Percentiles rank a stretch among this genome's conserved stretches.
Evolutionary conservation across 495 filamentous ascomycete species (phyloP).

Genomic region (Bacidia gigantensis): DNA sequence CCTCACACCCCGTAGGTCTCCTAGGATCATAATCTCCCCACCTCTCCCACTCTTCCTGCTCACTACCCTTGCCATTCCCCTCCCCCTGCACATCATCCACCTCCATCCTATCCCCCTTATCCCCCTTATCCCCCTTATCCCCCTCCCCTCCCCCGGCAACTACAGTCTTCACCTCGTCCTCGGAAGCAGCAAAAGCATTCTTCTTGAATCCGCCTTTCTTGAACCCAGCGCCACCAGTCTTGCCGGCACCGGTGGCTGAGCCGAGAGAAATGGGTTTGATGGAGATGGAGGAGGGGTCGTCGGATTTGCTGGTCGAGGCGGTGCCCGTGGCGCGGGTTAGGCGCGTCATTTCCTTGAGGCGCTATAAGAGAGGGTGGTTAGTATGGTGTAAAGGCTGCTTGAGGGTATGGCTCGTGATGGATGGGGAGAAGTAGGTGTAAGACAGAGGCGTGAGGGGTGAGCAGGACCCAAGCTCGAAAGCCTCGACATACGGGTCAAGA

Average conservation of each 20-base stretch:
- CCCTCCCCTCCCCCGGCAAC: constrained; percentile 46
- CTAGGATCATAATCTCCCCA: constrained; percentile 38
- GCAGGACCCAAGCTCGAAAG: no score
- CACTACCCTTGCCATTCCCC: constrained; percentile 32
- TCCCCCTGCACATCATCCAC: constrained; percentile 37
- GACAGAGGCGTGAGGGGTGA: neutral
- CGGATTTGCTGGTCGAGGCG: constrained; percentile 57
- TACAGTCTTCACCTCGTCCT: constrained; percentile 29
- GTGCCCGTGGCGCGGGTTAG: constrained; percentile 44
- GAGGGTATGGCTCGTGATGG: neutral
- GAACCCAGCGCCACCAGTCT: constrained; percentile 32
- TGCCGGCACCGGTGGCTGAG: neutral
- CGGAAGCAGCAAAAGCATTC: constrained; percentile 29
- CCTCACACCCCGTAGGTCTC: constrained; percentile 36
- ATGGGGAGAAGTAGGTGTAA: neutral
- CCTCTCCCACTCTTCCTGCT: constrained; percentile 22
- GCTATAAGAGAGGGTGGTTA: constrained; percentile 25
- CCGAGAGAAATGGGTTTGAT: constrained; percentile 14
- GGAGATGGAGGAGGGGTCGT: constrained; percentile 36
- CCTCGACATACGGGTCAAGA: no score
- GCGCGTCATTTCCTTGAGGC: constrained; percentile 49
- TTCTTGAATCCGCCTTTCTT: constrained; percentile 53
- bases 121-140: constrained; percentile 45
- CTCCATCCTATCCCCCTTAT: constrained; percentile 25
- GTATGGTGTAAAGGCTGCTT: neutral